A percentile compares a stretch with the other conserved stretches of the same genome.
phyloP scores from a whole-genome alignment of 208 protist species.

The Zelonia costaricensis region DNA sequence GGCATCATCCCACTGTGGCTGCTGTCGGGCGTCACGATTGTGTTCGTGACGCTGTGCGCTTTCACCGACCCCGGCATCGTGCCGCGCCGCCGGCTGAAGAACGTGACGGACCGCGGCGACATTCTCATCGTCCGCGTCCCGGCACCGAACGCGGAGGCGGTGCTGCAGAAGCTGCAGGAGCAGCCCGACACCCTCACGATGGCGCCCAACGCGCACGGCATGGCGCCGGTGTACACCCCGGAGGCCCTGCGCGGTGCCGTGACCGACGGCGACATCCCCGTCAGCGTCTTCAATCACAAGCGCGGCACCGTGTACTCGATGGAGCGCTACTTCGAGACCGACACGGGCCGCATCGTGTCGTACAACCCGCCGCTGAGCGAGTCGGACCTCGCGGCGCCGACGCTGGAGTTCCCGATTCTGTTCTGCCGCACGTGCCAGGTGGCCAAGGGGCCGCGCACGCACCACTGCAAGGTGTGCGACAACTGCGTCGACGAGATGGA shows the following conservation, averaged over 20 bases:
- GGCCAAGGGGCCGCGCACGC: conserved; percentile 52
- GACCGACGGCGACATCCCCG: conserved; percentile 21
- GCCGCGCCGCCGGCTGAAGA: conserved; percentile 26
- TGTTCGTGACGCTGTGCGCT: conserved; percentile 37
- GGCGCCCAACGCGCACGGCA: background rate
- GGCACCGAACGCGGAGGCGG: conserved; percentile 40
- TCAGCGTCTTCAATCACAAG: conserved; percentile 31
- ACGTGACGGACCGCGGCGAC: conserved; percentile 34
- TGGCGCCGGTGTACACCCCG: background rate
- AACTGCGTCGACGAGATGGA: conserved; percentile 66
- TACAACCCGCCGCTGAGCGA: conserved; percentile 33
- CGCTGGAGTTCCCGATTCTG: conserved; percentile 41
- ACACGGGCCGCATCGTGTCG: conserved; percentile 29
- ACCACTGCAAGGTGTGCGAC: conserved; percentile 63
- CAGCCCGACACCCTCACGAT: conserved; percentile 1
- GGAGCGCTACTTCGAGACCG: conserved; percentile 42
- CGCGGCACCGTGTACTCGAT: conserved; percentile 30
- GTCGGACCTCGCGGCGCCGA: conserved; percentile 28
- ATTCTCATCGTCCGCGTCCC: conserved; percentile 43
- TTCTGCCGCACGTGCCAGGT: conserved; percentile 60
- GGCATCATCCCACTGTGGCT: conserved; percentile 32
- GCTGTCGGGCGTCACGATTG: conserved; percentile 16
- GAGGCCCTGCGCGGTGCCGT: conserved; percentile 20
- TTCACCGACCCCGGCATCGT: conserved; percentile 59
- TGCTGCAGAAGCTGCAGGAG: conserved; percentile 30